phyloP scores from a whole-genome alignment of 140 eudicot species.

The Cichorium intybus region DNA sequence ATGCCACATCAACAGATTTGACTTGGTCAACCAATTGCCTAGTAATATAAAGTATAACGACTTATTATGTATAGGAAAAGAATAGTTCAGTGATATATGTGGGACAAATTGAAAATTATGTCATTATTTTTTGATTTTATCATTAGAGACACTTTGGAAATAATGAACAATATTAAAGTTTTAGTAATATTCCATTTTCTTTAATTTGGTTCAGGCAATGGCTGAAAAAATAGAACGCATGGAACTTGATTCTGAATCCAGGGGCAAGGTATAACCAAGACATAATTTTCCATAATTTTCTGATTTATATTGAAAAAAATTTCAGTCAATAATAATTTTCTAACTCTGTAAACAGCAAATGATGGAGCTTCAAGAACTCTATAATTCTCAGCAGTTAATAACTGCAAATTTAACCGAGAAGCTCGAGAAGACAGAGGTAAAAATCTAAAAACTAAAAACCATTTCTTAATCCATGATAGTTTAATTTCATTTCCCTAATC shows the following conservation, averaged over 20 bases:
- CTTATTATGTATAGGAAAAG: too few relatives aligned
- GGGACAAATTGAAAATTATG: too few relatives aligned
- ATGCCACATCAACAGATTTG: too few relatives aligned
- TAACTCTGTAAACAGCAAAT: conserved; percentile 49
- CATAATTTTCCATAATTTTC: background rate
- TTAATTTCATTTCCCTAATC: background rate
- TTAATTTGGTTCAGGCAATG: conserved; percentile 63
- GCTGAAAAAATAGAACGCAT: conserved; percentile 90
- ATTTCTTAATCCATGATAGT: background rate
- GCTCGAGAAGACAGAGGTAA: conserved; percentile 87
- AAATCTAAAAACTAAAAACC: too few relatives aligned
- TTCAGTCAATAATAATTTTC: background rate
- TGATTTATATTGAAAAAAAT: background rate
- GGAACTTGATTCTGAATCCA: conserved; percentile 90
- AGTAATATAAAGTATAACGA: too few relatives aligned
- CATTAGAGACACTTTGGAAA: too few relatives aligned
- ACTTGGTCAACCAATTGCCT: too few relatives aligned
- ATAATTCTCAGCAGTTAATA: conserved; percentile 77
- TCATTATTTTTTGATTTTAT: too few relatives aligned
- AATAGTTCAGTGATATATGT: too few relatives aligned
- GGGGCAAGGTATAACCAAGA: conserved; percentile 74
- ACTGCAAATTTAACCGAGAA: conserved; percentile 68
- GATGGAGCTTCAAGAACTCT: conserved; percentile 78
- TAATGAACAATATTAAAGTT: background rate
- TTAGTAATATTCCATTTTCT: background rate